phyloP scores from a whole-genome alignment of 176 grass and related monocot genomes.

The Lolium multiflorum region DNA sequence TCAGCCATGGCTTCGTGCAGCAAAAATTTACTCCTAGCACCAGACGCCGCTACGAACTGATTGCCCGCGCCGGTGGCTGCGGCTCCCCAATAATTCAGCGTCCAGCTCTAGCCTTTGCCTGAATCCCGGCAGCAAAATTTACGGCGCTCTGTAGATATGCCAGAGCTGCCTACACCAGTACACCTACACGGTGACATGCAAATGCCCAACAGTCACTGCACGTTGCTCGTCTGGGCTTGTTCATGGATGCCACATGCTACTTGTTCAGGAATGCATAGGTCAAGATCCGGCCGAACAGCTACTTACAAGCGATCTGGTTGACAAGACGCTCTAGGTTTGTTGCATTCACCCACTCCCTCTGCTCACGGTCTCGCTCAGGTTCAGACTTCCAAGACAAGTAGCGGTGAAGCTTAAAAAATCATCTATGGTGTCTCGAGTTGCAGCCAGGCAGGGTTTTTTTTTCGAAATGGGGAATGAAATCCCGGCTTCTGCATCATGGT shows the following conservation, averaged over 20 bases:
- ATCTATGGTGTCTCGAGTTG: constrained; percentile 12
- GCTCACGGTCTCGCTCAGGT: background rate
- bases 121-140: constrained; percentile 19
- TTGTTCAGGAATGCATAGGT: background rate
- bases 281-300: constrained; percentile 38
- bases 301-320: constrained; percentile 8
- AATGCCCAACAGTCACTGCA: background rate
- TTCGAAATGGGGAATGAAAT: too few species aligned
- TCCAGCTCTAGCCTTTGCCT: background rate
- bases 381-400: background rate
- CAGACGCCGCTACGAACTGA: background rate
- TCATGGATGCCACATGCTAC: constrained; percentile 44
- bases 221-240: background rate
- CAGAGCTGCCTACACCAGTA: background rate
- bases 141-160: background rate
- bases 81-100: constrained; percentile 42
- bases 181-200: constrained; percentile 28
- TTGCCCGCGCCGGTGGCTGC: background rate
- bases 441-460: background rate
- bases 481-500: too few species aligned
- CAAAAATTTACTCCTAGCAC: constrained; percentile 12
- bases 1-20: background rate
- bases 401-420: too few species aligned
- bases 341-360: constrained; percentile 14
- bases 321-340: constrained; percentile 39